Evolutionary conservation across 1,284 basidiomycete genomes (phyloP), one percentile per base, ranked within the genome.

Genomic region (Leccinum subatratum): DNA sequence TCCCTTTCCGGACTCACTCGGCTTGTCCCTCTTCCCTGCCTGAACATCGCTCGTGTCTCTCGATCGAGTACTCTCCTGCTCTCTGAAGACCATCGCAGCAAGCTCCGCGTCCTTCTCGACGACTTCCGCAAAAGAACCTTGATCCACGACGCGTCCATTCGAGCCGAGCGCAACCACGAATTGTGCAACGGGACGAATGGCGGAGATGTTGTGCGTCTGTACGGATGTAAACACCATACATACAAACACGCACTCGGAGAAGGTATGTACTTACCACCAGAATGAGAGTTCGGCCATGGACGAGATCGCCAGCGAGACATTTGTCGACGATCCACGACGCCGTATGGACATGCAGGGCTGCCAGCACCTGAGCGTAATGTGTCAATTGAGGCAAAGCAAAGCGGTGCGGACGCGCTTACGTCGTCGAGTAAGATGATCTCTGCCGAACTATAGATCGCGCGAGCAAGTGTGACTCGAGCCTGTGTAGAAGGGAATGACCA

Each of bases 381-480:
- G n/a, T 51, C 12, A 14, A 48, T 48, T 12, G 30, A 7, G 60
- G 28, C 9, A 20, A 42, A 30, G 5, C 11, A 4, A 39, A 18
- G 25, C 4, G 22, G 20, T 54, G 51, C 56, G 12, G 14, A 30
- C 9, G 11, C 28, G 30, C 42, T 64, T 34, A 64, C 61, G n/a
- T 64, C 63, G 39, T 64, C 63, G 22, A 64, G 63, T 28, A 64
- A 48, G 7, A 64, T 14, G 11, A 48, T 48, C 30, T 64, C 42
- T 6, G 63, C 63, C 2, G 14, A 64, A n/a, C 61, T 64, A n/a
- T 64, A 64, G 8, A 64, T 45, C 30, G 63, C 39, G 16, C 62
- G 62, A 25, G 63, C 39, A 4, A 64, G 39, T 4, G 63, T 64
- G 28, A 64, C n/a, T 18, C 61, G 63, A 64, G 63, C 62, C 62